Evolutionary conservation across 768 basidiomycete species (phyloP), one percentile per base, ranked within the genome.

Genomic region (Leucocoprinus birnbaumii): DNA sequence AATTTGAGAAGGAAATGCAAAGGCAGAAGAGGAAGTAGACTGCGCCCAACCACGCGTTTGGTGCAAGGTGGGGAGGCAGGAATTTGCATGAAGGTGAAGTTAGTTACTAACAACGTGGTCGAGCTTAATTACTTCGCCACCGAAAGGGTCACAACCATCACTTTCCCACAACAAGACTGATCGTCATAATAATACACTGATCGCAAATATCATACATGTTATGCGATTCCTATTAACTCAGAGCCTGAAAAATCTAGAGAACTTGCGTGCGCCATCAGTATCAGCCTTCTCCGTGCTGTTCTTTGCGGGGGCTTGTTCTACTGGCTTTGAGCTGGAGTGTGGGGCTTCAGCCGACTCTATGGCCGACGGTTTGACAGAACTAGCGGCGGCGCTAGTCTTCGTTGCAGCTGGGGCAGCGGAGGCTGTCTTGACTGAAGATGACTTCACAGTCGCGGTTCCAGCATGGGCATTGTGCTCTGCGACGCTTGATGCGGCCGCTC

Each of bases 1-100:
- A 22, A 21, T 40, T 42, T 31, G 40, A 42, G 27, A 26, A 13
- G 24, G 38, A 18, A 22, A 48, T 55, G 10, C 48, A 40, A 43
- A 2, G 48, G 3, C 6, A 27, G 40, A 22, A 27, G 34, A 49
- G 52, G 45, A 34, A 22, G 26, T 43, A 42, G 11, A 49, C 19
- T n/a, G 40, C 41, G 40, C 41, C 26, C 18, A 22, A 34, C 54
- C 47, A 55, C 54, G 47, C 54, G 54, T 55, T 49, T 31, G 47
- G 40, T 49, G 54, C 48, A 43, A 40, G 48, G 16, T 21, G 14
- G 47, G 27, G 37, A 19, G 31, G 45, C 16, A 27, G 8, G 34
- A 41, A 41, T 25, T 42, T 24, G 48, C 46, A 55, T 49, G 48
- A 48, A 42, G 53, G 31, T 37, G 34, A 25, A 18, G 19, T 35